A percentile compares a stretch with the other conserved stretches of the same genome.
These are phyloP conservation scores for Brachypodium distachyon DNA, from an alignment of 202 grass and related monocot genomes.

Conservation along the genomic window DNA sequence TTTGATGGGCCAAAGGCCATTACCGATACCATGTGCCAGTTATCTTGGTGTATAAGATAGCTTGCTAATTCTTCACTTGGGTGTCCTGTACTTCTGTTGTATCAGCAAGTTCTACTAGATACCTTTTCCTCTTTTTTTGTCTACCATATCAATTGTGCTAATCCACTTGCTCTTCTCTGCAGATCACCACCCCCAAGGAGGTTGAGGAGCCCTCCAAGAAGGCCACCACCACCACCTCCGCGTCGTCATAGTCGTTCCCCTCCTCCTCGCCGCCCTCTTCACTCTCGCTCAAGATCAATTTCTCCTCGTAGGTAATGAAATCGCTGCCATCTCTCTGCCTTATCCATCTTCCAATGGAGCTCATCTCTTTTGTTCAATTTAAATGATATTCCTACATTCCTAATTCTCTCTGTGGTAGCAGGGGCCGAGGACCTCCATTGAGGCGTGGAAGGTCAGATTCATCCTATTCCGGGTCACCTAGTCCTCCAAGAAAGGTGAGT, in stretches of 20 bases:
- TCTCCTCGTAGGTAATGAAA: conserved; percentile 82
- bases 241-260: conserved; percentile 69
- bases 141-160: neutral
- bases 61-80: neutral
- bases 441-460: conserved; percentile 91
- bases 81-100: neutral
- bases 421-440: conserved; percentile 68
- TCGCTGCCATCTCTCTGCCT: neutral
- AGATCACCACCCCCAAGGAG: conserved; percentile 92
- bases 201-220: conserved; percentile 80
- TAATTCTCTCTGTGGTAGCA: conserved; percentile 26
- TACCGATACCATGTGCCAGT: neutral
- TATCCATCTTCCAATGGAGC: neutral
- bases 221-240: conserved; percentile 78
- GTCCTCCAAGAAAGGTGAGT: conserved; percentile 66
- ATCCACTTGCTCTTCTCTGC: neutral
- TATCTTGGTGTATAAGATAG: neutral
- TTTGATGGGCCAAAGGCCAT: too few species aligned
- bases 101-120: neutral
- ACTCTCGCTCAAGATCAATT: conserved; percentile 73
- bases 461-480: conserved; percentile 80
- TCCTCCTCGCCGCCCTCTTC: conserved; percentile 70
- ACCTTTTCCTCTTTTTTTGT: neutral
- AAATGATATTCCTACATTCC: neutral
- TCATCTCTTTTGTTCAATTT: neutral